phyloP scores from a whole-genome alignment of 2,329 filamentous ascomycete species.

The Lachnellula arida region DNA sequence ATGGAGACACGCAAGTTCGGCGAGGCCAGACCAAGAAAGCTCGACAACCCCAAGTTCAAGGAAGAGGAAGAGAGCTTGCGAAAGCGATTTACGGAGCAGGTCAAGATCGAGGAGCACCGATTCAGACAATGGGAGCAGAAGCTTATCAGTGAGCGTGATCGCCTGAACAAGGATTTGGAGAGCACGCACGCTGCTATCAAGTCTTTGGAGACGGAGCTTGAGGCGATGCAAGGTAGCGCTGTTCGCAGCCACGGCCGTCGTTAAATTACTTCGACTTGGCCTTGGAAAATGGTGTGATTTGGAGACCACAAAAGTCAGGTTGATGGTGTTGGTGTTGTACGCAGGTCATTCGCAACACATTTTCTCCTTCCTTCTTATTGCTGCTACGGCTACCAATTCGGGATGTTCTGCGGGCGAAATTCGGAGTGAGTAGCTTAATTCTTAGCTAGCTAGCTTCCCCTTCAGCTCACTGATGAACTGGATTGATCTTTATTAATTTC shows the following conservation, averaged over 20 bases:
- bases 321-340: conserved; percentile 24
- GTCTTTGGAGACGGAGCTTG: conserved; percentile 86
- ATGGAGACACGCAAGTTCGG: conserved; percentile 99
- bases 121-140: conserved; percentile 99
- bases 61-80: conserved; percentile 97
- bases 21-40: conserved; percentile 92
- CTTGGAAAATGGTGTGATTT: neutral
- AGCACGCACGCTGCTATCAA: conserved; percentile 93
- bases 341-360: conserved; percentile 26
- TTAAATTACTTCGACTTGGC: conserved; percentile 41
- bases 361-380: conserved; percentile 21
- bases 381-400: conserved; percentile 8
- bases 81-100: conserved; percentile 99
- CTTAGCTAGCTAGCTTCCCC: conserved; percentile 14
- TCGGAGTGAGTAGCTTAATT: conserved; percentile 22
- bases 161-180: conserved; percentile 99
- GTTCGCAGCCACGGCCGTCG: conserved; percentile 90
- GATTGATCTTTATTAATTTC: conserved; percentile 17
- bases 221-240: conserved; percentile 84
- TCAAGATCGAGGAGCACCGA: conserved; percentile 99
- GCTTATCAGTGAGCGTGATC: conserved; percentile 96
- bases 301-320: conserved; percentile 9
- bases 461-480: conserved; percentile 1
- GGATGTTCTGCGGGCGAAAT: neutral
- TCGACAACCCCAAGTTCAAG: conserved; percentile 99